These are phyloP conservation scores for Jatropha multifida DNA, from an alignment of 441 rosid species.

Conservation along the genomic window DNA sequence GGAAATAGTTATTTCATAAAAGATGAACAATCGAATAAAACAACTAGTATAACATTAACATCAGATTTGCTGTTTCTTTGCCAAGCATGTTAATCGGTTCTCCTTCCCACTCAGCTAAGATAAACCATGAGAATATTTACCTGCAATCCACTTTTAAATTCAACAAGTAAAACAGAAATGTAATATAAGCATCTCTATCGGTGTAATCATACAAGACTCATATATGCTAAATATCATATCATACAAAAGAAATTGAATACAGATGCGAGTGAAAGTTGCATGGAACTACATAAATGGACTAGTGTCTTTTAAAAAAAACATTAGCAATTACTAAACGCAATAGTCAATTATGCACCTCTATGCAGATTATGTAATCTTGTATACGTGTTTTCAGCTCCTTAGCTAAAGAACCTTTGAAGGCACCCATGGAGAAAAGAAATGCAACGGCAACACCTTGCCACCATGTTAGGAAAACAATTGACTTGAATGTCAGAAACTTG, in stretches of 20 bases:
- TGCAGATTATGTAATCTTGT: constrained; percentile 94
- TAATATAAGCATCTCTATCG: not conserved
- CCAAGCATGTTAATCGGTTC: not conserved
- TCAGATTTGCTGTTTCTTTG: not conserved
- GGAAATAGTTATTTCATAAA: not conserved
- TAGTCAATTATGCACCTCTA: constrained; percentile 53
- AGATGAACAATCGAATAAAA: not conserved
- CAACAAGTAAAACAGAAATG: not conserved
- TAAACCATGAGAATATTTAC: not conserved
- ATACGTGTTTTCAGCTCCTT: constrained; percentile 85
- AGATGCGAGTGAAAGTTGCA: not conserved
- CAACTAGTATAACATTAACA: not conserved
- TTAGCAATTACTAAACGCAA: not conserved
- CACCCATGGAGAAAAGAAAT: constrained; percentile 89
- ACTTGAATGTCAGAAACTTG: constrained; percentile 89
- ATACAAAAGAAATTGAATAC: not conserved
- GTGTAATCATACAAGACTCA: no score
- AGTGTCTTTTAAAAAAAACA: not conserved
- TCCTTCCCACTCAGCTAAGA: not conserved
- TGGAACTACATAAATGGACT: not conserved
- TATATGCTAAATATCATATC: not conserved
- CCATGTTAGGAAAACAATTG: constrained; percentile 97
- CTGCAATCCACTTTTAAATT: not conserved
- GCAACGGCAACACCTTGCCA: constrained; percentile 98
- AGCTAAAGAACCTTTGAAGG: constrained; percentile 80